Conservation (phyloP, 495 filamentous ascomycete species). For the Neurospora sp. region DNA sequence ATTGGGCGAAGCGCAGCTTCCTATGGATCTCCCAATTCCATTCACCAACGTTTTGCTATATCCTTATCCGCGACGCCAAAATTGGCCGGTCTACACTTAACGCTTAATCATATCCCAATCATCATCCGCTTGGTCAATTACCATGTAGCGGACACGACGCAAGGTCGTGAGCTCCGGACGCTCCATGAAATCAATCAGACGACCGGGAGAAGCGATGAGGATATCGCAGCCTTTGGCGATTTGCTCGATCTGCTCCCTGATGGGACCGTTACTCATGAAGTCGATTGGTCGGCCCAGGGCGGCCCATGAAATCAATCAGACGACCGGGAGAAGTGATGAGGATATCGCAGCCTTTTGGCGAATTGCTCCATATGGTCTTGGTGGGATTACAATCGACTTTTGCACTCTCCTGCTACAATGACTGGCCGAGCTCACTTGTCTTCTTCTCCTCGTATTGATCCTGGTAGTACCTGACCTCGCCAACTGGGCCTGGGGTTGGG, state of each 20-base stretch:
- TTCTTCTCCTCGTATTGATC: background rate
- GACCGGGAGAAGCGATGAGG: slow-evolving; percentile 14
- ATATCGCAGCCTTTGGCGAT: background rate
- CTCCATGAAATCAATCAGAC: background rate
- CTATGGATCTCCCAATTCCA: background rate
- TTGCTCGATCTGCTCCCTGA: slow-evolving; percentile 51
- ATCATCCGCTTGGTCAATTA: background rate
- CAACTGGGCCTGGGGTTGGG: background rate
- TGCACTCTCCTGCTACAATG: background rate
- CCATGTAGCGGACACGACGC: background rate
- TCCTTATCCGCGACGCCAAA: background rate
- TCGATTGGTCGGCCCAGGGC: background rate
- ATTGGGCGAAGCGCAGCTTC: background rate
- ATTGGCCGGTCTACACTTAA: background rate
- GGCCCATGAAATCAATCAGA: background rate
- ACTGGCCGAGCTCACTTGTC: background rate
- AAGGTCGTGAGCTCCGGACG: background rate
- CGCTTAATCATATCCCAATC: background rate
- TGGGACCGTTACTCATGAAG: too few species aligned
- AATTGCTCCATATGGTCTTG: slow-evolving; percentile 52
- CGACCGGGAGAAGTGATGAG: slow-evolving; percentile 13
- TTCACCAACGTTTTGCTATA: background rate
- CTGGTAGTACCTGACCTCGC: background rate
- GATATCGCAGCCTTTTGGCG: background rate
- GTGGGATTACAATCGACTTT: background rate